These are phyloP conservation scores for Chlorella sorokiniana DNA, from an alignment of 139 green algal species.

Conservation along the genomic window DNA sequence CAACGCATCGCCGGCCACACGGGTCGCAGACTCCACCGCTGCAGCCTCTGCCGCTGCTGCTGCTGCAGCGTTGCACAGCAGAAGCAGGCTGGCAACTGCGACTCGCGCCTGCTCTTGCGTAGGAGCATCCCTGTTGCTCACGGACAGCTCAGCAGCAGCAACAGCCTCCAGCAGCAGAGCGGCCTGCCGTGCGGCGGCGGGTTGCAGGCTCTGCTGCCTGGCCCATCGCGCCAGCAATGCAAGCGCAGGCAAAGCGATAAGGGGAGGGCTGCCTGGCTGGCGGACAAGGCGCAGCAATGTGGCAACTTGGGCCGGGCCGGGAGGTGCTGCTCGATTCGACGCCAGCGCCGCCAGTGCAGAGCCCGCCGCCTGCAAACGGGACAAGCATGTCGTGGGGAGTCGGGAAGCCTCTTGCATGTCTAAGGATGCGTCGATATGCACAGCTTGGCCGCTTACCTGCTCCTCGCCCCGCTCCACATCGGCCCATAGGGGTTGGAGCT, in stretches of 20 bases:
- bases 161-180: neutral
- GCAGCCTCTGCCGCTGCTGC: neutral
- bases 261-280: neutral
- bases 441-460: neutral
- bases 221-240: slow-evolving; percentile 21
- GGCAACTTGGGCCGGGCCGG: neutral
- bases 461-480: neutral
- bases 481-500: neutral
- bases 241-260: neutral
- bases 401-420: neutral
- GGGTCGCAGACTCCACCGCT: neutral
- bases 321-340: neutral
- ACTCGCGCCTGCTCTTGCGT: neutral
- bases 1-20: neutral
- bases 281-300: neutral
- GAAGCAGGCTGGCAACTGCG: slow-evolving; percentile 1
- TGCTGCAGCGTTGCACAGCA: slow-evolving; percentile 4
- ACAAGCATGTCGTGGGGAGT: no score
- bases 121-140: neutral
- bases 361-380: neutral
- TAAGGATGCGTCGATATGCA: neutral
- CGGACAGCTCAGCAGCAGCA: neutral
- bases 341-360: neutral
- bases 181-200: neutral
- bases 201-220: slow-evolving; percentile 1